Evolutionary conservation across 495 filamentous ascomycete genomes (phyloP), one percentile per base, ranked within the genome.

Genomic region (Aspergillus avenaceus): DNA sequence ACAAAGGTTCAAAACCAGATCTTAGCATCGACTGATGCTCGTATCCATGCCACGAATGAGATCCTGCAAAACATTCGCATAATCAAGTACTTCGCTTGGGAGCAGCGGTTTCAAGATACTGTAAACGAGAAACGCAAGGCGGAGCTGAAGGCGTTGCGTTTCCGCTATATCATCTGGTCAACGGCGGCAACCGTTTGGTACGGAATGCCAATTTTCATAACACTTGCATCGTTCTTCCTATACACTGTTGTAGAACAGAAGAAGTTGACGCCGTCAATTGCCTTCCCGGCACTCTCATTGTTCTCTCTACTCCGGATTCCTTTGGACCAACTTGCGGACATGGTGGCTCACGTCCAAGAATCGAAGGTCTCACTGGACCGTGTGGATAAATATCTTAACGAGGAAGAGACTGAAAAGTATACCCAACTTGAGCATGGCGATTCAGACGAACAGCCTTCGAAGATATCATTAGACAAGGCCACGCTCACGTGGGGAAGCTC

Each of bases 51-150:
- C 3, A 97, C 95, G 7, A 97, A 97, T 66, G 95, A 99, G 66
- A 87, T 97, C 7, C 76, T 99, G 19, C 92, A 95, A 60, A 99
- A 97, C 56, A 97, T 99, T 56, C 82, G 95, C 26, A 97, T 99
- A 59, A 97, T 99, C 81, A 99, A 99, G 66, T 99, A 91, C 67
- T 99, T 99, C 65, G 92, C 95, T 2, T 99, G 95, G 95, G 95
- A 99, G 66, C 84, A 87, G 52, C 87, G 95, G 8, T 99, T 95
- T 68, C 79, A 85, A 38, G 81, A 84, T 14, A 83, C 90, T 45
- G 90, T 99, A 13, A 83, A 91, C 52, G 92, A 96, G 64, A 95
- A 95, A 63, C 80, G 95, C 43, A 73, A 75, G 14, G 78, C 78
- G 3, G 95, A 99, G 64, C 74, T 99, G 22, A 81, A 78, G 53